Base-by-base conservation (phyloP, 1,284 basidiomycete genomes). In the Xerocomus tenax region DNA sequence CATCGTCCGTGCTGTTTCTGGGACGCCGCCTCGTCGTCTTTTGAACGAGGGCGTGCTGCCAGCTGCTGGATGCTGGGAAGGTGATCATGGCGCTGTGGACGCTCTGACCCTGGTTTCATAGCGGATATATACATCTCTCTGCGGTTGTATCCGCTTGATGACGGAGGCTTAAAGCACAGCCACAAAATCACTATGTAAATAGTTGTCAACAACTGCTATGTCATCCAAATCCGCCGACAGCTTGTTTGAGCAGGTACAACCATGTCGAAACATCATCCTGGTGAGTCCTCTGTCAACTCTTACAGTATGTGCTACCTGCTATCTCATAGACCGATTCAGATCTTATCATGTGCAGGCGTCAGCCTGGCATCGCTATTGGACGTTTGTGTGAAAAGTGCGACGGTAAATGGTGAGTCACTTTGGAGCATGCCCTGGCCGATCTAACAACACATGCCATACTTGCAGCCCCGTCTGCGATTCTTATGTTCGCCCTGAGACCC, bases 331-430 rank as follows among this genome's bases (percentile, higher is more conserved):
- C 2, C 2, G 42, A 13, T 57, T 26, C 58, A 87, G 94, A 97
- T 82, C 71, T 97, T 36, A 91, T 97, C 58, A 95, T 97, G 86
- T 98, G 94, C 71, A 81, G 94, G 65, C 85, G 94, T 54, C 92
- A 96, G 68, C 88, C 94, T 57, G 94, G 94, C 57, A 95, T 97
- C 53, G 91, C 95, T 42, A 94, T 98, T 58, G 96, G 96, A 25
- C 86, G 96, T 61, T 78, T 97, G 47, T 99, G 96, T 70, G 96
- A 99, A 71, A 98, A 98, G 69, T 97, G 94, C 64, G 96, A 99
- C 67, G 96, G 96, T 47, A 98, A 98, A 81, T 99, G 95, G 94
- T 94, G 59, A 58, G 83, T 19, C 15, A 30, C 25, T 29, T 40
- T n/a, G 38, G 12, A 8, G 38, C 8, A 9, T 23, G 7, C 7